These are phyloP conservation scores for Globisporangium emineosum DNA, from an alignment of 352 stramenopile genomes.

Conservation along the genomic window DNA sequence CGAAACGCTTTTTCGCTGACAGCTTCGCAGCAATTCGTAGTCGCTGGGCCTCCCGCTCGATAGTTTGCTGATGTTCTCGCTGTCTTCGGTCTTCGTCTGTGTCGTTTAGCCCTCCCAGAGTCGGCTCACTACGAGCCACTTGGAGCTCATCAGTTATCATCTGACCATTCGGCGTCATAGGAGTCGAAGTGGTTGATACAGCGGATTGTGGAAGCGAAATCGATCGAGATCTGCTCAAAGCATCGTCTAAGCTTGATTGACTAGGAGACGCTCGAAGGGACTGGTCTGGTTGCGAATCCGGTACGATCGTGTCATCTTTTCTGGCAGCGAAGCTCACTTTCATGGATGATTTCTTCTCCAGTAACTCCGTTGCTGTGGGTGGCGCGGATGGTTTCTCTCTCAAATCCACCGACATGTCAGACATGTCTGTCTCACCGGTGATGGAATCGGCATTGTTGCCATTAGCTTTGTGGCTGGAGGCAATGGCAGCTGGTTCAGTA, in stretches of 20 bases:
- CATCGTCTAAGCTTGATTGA: background rate
- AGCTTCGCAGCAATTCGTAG: conserved; percentile 62
- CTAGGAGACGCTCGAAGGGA: background rate
- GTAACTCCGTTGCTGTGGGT: background rate
- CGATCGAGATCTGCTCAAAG: conserved; percentile 10
- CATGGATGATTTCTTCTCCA: conserved; percentile 15
- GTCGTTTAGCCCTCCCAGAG: background rate
- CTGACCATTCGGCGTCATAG: conserved; percentile 12
- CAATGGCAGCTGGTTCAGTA: background rate
- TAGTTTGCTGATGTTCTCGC: conserved; percentile 55
- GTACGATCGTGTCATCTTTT: conserved; percentile 8
- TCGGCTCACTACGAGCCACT: conserved; percentile 1
- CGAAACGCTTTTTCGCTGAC: conserved; percentile 71
- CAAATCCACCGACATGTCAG: conserved; percentile 7
- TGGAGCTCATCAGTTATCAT: conserved; percentile 5
- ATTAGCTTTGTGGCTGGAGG: background rate
- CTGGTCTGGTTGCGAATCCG: conserved; percentile 12
- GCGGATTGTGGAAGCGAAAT: conserved; percentile 11
- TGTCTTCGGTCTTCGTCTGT: conserved; percentile 39
- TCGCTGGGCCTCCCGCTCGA: conserved; percentile 59
- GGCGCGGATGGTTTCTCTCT: background rate
- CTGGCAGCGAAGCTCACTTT: conserved; percentile 17
- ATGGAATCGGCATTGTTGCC: background rate
- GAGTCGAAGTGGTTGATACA: background rate
- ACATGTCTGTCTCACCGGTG: conserved; percentile 7